A percentile compares a stretch with the other conserved stretches of the same genome.
Conservation (phyloP, 495 filamentous ascomycete genomes). For the Neurospora sp. region DNA sequence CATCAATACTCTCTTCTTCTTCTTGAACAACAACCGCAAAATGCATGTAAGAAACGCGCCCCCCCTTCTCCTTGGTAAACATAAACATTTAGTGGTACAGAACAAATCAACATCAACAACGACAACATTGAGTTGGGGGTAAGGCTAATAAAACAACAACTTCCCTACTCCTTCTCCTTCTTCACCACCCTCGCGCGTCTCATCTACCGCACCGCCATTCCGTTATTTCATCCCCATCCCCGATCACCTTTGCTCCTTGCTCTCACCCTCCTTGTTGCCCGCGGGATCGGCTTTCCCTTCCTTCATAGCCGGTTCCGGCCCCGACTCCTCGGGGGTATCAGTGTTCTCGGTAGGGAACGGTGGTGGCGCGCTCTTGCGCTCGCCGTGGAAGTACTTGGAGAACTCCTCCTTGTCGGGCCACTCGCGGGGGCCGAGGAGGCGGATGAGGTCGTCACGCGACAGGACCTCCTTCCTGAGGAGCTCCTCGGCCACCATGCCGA, state of each 20-base stretch:
- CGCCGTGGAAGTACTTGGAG: constrained; percentile 74
- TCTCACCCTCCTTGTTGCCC: constrained; percentile 4
- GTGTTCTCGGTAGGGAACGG: constrained; percentile 42
- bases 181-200: neutral
- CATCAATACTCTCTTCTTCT: too few species aligned
- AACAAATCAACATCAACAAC: neutral
- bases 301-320: constrained; percentile 13
- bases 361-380: constrained; percentile 38
- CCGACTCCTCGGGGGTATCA: constrained; percentile 17
- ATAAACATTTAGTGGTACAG: neutral
- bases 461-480: constrained; percentile 85
- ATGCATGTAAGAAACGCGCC: neutral
- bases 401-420: constrained; percentile 84
- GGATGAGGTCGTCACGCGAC: constrained; percentile 78
- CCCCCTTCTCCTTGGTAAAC: neutral
- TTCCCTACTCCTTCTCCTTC: neutral
- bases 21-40: neutral
- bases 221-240: neutral
- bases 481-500: constrained; percentile 89
- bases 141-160: neutral
- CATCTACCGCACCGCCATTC: neutral
- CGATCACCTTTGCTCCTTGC: neutral
- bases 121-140: neutral
- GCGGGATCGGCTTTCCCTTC: constrained; percentile 2
- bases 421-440: constrained; percentile 71